Base-by-base conservation (phyloP, 1,284 basidiomycete species). In the Butyriboletus appendiculatus region DNA sequence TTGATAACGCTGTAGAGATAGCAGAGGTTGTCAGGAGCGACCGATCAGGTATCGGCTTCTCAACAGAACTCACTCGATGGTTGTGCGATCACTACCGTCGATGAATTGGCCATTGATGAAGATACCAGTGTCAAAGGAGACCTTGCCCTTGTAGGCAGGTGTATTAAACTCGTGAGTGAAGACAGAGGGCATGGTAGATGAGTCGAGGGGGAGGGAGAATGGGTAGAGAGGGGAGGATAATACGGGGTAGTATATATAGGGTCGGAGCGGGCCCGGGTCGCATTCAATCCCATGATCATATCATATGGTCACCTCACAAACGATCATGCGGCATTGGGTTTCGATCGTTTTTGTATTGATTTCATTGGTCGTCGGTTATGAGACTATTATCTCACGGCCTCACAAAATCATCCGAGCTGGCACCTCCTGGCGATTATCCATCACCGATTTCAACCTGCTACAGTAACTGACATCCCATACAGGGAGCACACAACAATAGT, bases 81-180 rank as follows among this genome's bases (percentile, higher is more conserved):
- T 83, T 24, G 75, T 81, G 12, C 77, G 73, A 54, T 85, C 80
- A n/a, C 76, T 75, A n/a, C 88, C 89, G 59, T 86, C 82, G 39
- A 82, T 77, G 69, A 86, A 96, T 75, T 96, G 73, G 71, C 89
- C 89, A 73, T 86, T 78, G 75, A 96, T 93, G 79, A 84, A 95
- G 59, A 96, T 73, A 45, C 92, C 92, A 28, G 88, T 86, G 58
- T 73, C 77, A 73, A 92, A 81, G 50, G 79, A 78, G 44, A 84
- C 80, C 59, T 82, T 81, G 54, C 89, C 90, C 75, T 89, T 89
- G 84, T 76, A 92, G 60, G 75, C 65, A 60, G 80, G 77, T 22
- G 79, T 83, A 62, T 89, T 71, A 72, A 90, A 90, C 45, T 84
- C 73, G 78, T 91, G 72, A 26, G 73, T 72, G 71, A 83, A 83